Base-by-base conservation (phyloP, 164 flowering plant genomes). In the Buxus sempervirens region DNA sequence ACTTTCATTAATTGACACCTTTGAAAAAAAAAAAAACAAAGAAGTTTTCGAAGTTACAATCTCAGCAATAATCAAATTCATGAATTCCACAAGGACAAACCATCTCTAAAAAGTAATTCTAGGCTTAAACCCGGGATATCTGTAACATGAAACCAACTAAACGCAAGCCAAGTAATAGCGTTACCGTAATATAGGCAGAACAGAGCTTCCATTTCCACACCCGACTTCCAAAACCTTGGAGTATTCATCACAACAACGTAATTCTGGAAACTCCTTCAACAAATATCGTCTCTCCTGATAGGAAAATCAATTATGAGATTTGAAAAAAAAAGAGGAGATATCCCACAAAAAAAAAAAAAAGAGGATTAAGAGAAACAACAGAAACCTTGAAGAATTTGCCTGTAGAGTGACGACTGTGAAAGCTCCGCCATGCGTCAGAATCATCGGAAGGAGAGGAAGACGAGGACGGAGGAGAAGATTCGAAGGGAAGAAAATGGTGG, bases 171-270 rank as follows among this genome's bases (percentile, higher is more conserved):
- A 27, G 24, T 9, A 36, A 2, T 20, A 32, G 21, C 15, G 41
- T 70, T 81, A 89, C 96, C 95, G 86, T 66, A 94, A 69, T 60
- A 94, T 87, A 23, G 97, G 90, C 70, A 94, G 84, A 60, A 74
- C 88, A 21, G 97, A 86, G 62, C 98, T 94, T n/a, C 96, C 97
- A 85, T 86, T 94, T 28, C 97, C 97, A 80, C 96, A 88, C n/a
- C 98, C 98, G 67, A 94, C 87, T 76, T 94, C 98, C 83, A 94
- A 84, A 68, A 91, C 81, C 77, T 80, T 86, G 15, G 83, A 79
- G 65, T 67, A 18, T 0, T 76, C 87, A 48, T 63, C 63, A 70
- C 86, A 80, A 49, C 84, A 73, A 57, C 81, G 79, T 53, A 94
- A 77, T 69, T 90, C 96, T 1, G 95, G 90, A 53, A 90, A 94